Evolutionary conservation across 2,329 filamentous ascomycete species (phyloP), one percentile per base, ranked within the genome.

Genomic region (Didymella arachidicola): DNA sequence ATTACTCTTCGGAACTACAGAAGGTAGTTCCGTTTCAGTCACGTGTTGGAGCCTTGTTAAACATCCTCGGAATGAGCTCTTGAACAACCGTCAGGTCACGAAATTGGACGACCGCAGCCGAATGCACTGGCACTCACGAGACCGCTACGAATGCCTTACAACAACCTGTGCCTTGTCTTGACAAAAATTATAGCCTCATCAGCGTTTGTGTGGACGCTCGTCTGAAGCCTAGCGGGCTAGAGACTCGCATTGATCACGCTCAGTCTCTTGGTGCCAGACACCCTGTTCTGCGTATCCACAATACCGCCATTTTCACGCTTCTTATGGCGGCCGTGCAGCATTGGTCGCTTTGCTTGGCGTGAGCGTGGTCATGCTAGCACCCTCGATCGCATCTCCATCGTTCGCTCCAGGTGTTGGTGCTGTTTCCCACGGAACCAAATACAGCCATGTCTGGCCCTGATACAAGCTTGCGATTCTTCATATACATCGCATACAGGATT

Each of bases 261-360:
- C 46, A 67, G 39, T 14, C 58, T 18, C 6, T 39, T 39, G 1
- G 68, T 62, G 11, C 68, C 68, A 19, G 71, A 69, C 7, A 74
- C 70, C 42, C 51, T 63, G 16, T 73, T 49, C 11, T 62, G 44
- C 4, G 47, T 49, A 47, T 69, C 65, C 0, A 74, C 70, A 1
- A 73, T 69, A 42, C 70, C 71, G 2, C 69, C 70, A 2, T 63
- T 30, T 16, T 68, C 64, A 18, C 53, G 59, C 1, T 66, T 56
- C 29, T 60, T 69, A 73, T 68, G 7, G 64, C 56, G 43, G 60
- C 57, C n/a, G 67, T 72, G n/a, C 67, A 67, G 32, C 67, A 70
- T 41, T 65, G 56, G 16, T 68, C 7, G 66, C 67, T 22, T 64
- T 68, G 19, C 42, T 68, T 59, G 45, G 61, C 25, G 62, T 7